Evolutionary conservation across 257 asterid genomes (phyloP), one percentile per base, ranked within the genome.

Genomic region (Ilex asprella): DNA sequence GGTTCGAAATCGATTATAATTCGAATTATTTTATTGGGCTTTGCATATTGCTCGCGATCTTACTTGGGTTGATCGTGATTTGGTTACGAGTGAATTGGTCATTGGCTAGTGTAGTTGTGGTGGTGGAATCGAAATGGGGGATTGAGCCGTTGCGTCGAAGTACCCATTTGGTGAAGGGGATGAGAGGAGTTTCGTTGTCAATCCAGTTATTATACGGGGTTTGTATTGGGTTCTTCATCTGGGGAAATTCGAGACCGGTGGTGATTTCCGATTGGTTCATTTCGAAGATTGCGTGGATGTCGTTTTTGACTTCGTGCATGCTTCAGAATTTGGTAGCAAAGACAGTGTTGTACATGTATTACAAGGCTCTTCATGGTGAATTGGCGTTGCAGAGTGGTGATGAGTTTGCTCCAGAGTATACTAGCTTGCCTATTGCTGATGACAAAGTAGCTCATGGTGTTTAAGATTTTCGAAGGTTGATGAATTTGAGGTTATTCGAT

Each of bases 391-490:
- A 93, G 77, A 89, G 87, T 44, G 94, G 88, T 0, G 92, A 85
- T 67, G 97, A 89, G 81, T 93, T 89, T 60, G 77, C 88, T 0
- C 71, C 71, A 9, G 94, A 85, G 74, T 93, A 89, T 67, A 73
- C 87, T 7, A 85, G 94, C 70, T 66, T 93, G 82, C 96, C 97
- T 13, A 78, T 76, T 39, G 97, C 84, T 73, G 86, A 75, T 65
- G 88, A 84, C 60, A 89, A 93, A 77, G 88, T 89, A 62, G 86
- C 97, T 30, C 96, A 82, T 70, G 87, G 89, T 74, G 92, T 85
- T 62, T 85, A 85, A 56, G 89, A 85, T 54, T 82, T 73, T 21
- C 27, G 27, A 21, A 21, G 27, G 60, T 12, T 32, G 75, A 71
- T 67, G 51, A 12, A 9, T 10, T 30, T 39, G 30, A 53, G 57